Base-by-base conservation (phyloP, 176 grass and related monocot species). In the Bolboschoenus planiculmis region DNA sequence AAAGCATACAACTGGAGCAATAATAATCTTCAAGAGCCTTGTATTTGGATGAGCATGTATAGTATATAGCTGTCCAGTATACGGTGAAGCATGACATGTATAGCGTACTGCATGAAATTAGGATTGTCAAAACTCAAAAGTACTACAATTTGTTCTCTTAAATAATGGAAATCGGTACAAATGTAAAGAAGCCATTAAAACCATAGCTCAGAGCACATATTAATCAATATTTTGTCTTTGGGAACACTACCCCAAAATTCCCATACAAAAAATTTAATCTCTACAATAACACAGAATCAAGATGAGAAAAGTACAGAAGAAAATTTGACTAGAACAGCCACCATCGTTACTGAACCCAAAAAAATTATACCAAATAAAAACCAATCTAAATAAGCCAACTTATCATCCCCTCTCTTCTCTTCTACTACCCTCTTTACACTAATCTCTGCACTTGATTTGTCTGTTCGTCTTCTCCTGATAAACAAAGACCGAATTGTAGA, bases 361-460 rank as follows among this genome's bases (percentile, higher is more conserved):
- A 83, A 59, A 56, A 97, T 39, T 48, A 84, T 88, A 53, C 86
- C 81, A 83, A 91, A 83, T 43, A 94, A 78, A 59, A 94, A 80
- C 30, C 24, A 85, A 73, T 97, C 95, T 43, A 91, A 11, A 20
- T 83, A 62, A 36, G 57, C 39, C 9, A 78, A 59, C 44, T 75
- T 82, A 9, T 40, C 56, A 44, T 51, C 65, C 57, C 35, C 33
- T 51, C 66, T 82, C 39, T 87, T 76, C 47, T 89, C 64, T 3
- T 89, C 64, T 3, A 9, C 40, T 57, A 61, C 31, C 3, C 10
- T 68, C 39, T 26, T 85, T 63, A 37, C 36, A 31, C 65, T 10
- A 54, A 29, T 79, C 8, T 26, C 67, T 14, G 21, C 39, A 26
- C 48, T 89, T 29, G 40, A 51, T 30, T 89, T 87, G 53, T 65